Evolutionary conservation across 805 yeast genomes (phyloP), one percentile per base, ranked within the genome.

Genomic region (Lachancea fermentati): DNA sequence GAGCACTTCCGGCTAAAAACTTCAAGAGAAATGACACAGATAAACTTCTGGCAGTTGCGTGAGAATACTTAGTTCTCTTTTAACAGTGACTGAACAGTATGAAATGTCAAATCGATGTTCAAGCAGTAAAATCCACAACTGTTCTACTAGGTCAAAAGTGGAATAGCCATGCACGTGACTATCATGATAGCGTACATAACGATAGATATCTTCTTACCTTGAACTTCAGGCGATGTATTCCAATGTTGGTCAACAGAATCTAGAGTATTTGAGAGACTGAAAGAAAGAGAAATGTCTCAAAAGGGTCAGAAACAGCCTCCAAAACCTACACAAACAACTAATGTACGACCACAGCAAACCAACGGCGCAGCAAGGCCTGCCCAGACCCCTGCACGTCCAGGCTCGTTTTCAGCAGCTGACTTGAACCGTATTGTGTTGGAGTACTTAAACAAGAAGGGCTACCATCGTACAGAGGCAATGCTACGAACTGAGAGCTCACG

Each of bases 391-490:
- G 30, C 47, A 11, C 50, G 50, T 30, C 50, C 57, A 11, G 58
- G 63, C 14, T 60, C 58, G 9, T 59, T 79, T 45, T 79, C 95
- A 0, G 87, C 85, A 36, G 88, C 91, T 4, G 97, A 93, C 60
- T 71, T 93, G 58, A 91, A 89, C 61, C 71, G 93, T 47, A 86
- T 93, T 56, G 97, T 93, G 25, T 70, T 93, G 54, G 98, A 93
- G 53, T 93, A 91, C 54, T 72, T 93, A 50, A 84, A 81, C 60
- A 91, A 93, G 55, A 88, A 89, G 60, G 99, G 99, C 2, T 93
- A 87, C 57, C 89, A 85, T 51, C 79, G 82, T 50, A 91, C 98
- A 0, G 99, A 93, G 60, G 88, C 96, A 2, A 85, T 89, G 81
- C 72, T 93, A 36, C 76, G 98, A 46, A 78, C 88, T 46, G 99